Percentiles rank a stretch among this genome's conserved stretches.
These are phyloP conservation scores for Linderniella brevidens DNA, from an alignment of 257 asterid genomes.

Conservation along the genomic window DNA sequence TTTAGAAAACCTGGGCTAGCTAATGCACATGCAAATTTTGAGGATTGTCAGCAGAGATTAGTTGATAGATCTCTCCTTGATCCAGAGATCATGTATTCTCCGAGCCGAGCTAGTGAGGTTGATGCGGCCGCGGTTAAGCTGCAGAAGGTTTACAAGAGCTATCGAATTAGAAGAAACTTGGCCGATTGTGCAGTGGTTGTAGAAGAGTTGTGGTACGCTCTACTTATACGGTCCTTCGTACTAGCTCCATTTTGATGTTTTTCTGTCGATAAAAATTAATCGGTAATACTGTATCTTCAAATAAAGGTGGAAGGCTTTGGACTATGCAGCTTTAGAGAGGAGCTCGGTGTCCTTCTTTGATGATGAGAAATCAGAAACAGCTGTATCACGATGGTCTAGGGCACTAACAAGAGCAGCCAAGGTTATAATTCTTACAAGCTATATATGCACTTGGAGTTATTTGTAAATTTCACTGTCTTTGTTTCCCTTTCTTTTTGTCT, in stretches of 20 bases:
- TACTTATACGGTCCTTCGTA: no score
- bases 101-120: no score
- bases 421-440: slow-evolving; percentile 15
- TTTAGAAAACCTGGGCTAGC: no score
- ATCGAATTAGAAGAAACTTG: slow-evolving; percentile 65
- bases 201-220: slow-evolving; percentile 54
- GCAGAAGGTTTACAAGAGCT: slow-evolving; percentile 68
- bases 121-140: slow-evolving; percentile 46
- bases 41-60: no score
- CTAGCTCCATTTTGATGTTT: no score
- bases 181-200: slow-evolving; percentile 76
- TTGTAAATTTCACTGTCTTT: not conserved
- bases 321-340: slow-evolving; percentile 60
- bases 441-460: no score
- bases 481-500: not conserved
- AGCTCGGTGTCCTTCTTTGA: slow-evolving; percentile 82
- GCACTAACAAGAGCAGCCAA: slow-evolving; percentile 89
- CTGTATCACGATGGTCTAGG: slow-evolving; percentile 89
- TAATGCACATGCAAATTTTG: no score
- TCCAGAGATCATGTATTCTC: no score
- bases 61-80: no score
- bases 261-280: no score
- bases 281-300: slow-evolving; percentile 8
- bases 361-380: slow-evolving; percentile 70
- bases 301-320: slow-evolving; percentile 90